Evolutionary conservation across 1,284 basidiomycete species (phyloP).

Genomic region (Microbotryum lychnidis-dioicae): DNA sequence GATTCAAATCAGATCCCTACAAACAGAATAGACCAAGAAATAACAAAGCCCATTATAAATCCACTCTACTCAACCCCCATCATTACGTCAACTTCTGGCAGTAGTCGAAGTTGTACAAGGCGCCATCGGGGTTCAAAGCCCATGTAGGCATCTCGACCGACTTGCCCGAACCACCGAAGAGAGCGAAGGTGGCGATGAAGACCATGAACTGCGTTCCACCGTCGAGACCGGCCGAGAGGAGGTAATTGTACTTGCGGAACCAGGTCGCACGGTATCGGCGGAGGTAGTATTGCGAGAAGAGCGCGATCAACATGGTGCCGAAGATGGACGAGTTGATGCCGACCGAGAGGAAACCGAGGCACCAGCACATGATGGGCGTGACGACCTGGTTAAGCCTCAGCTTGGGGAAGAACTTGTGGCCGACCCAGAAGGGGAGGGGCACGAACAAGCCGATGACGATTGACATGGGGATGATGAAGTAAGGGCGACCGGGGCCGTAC

Average conservation of each 20-base stretch:
- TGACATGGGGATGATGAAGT: conserved; percentile 41
- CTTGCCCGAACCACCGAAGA: conserved; percentile 18
- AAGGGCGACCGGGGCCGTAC: conserved; percentile 40
- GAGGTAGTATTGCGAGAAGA: conserved; percentile 25
- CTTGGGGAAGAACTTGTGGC: conserved; percentile 49
- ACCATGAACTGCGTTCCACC: conserved; percentile 32
- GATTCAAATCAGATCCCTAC: no score
- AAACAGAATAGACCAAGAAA: no score
- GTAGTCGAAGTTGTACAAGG: not conserved
- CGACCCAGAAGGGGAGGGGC: conserved; percentile 53
- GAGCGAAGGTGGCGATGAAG: conserved; percentile 31
- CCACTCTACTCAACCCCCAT: no score
- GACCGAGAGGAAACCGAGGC: conserved; percentile 25
- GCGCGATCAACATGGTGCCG: conserved; percentile 14
- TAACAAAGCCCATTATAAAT: no score
- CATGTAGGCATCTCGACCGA: conserved; percentile 14
- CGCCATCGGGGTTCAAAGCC: conserved; percentile 12
- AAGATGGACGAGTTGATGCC: conserved; percentile 33
- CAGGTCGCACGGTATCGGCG: conserved; percentile 22
- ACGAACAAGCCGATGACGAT: conserved; percentile 47
- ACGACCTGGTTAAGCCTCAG: conserved; percentile 25
- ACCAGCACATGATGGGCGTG: conserved; percentile 29
- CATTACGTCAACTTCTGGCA: not conserved
- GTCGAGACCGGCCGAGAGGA: conserved; percentile 33
- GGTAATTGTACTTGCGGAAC: conserved; percentile 36